Base-by-base conservation (phyloP, 2,329 filamentous ascomycete genomes). In the Diaporthe nobilis region DNA sequence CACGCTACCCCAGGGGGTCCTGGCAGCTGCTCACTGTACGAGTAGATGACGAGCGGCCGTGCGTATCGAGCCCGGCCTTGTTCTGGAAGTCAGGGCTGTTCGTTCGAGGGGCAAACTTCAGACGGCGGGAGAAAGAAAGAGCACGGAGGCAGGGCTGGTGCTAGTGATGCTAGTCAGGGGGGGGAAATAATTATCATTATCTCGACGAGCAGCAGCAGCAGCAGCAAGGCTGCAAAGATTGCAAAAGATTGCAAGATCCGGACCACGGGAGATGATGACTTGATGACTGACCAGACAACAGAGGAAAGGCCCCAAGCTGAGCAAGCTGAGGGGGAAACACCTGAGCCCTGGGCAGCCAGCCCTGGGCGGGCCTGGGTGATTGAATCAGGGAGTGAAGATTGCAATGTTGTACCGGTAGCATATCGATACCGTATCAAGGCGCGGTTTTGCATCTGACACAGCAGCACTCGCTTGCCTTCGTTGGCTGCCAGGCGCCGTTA, bases 401-500 rank as follows among this genome's bases (percentile, higher is more conserved):
- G 47, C 47, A 42, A 74, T 51, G 65, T 74, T 71, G 37, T 28
- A 74, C n/a, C 17, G 25, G n/a, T 20, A 31, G 60, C 60, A 44
- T 28, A 47, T 63, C 60, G 60, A 63, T 47, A 37, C n/a, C 60
- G 39, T 47, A 47, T 63, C 53, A 57, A 44, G 63, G 31, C 63
- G 53, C 28, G 63, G 47, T 68, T 68, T 68, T 53, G 44, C 17
- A 68, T 68, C 44, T 68, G 63, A 37, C 63, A 51, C 63, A n/a
- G 22, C 31, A 39, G 25, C 44, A 65, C 63, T 57, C 58, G 61
- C 70, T 34, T 34, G 34, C 34, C 34, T 49, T 58, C 44, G 65
- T 71, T 74, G 73, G 42, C n/a, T 71, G 63, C 42, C 61, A 53
- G 73, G 73, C 73, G 67, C 34, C 57, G 37, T 75, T 71, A 39